These are phyloP conservation scores for Pezicula neosporulosa DNA, from an alignment of 2,329 filamentous ascomycete species.

Conservation along the genomic window DNA sequence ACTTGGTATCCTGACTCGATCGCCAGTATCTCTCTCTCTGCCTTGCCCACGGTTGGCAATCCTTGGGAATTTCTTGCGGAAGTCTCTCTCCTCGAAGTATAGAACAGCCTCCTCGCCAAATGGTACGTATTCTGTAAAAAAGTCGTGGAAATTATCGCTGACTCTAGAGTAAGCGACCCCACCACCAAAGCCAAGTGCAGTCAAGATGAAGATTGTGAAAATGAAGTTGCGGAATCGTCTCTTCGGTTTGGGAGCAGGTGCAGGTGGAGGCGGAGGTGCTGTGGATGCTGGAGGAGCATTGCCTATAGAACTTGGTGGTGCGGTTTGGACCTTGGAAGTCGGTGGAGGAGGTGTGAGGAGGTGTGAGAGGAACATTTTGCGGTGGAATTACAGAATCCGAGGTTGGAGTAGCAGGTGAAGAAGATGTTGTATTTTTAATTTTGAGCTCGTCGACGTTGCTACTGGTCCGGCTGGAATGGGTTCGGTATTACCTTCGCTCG, in stretches of 20 bases:
- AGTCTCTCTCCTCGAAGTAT: slow-evolving; percentile 93
- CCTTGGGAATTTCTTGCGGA: slow-evolving; percentile 76
- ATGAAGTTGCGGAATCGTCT: slow-evolving; percentile 58
- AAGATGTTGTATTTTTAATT: slow-evolving; percentile 18
- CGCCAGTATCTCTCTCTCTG: slow-evolving; percentile 50
- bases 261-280: slow-evolving; percentile 34
- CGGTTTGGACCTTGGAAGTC: slow-evolving; percentile 30
- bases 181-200: slow-evolving; percentile 76
- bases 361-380: slow-evolving; percentile 42
- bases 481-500: slow-evolving; percentile 30
- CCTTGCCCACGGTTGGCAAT: slow-evolving; percentile 26
- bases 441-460: slow-evolving; percentile 16
- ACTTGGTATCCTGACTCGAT: slow-evolving; percentile 77
- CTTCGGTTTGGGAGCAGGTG: slow-evolving; percentile 46
- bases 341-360: slow-evolving; percentile 40
- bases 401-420: slow-evolving; percentile 29
- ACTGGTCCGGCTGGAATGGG: slow-evolving; percentile 31
- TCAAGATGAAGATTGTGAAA: slow-evolving; percentile 71
- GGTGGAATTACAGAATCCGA: slow-evolving; percentile 44
- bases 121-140: slow-evolving; percentile 96
- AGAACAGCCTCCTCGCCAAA: slow-evolving; percentile 92
- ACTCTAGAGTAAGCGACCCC: slow-evolving; percentile 90
- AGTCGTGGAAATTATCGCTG: slow-evolving; percentile 98
- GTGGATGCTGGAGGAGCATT: slow-evolving; percentile 31
- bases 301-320: slow-evolving; percentile 27